These are phyloP conservation scores for Chlamydomonas schloesseri DNA, from an alignment of 139 green algal species.

Conservation along the genomic window DNA sequence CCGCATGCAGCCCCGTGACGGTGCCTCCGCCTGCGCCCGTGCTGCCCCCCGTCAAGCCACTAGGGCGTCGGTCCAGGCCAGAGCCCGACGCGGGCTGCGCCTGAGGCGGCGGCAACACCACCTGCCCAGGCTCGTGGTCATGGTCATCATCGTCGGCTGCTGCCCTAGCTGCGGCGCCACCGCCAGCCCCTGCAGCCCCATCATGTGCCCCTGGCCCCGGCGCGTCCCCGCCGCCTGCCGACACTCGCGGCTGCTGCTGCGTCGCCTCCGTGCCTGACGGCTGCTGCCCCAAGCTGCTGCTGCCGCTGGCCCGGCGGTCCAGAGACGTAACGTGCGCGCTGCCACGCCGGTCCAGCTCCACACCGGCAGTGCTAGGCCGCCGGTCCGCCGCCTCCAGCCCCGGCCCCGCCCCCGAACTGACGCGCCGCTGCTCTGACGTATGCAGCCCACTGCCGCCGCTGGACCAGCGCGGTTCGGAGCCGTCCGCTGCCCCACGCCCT, in stretches of 20 bases:
- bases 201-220: neutral
- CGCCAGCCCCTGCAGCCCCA: neutral
- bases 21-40: neutral
- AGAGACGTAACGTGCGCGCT: neutral
- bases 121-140: too few species aligned
- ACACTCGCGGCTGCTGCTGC: neutral
- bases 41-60: neutral
- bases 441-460: neutral
- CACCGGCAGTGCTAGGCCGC: neutral
- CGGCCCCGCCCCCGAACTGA: neutral
- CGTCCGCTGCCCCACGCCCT: too few species aligned
- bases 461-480: too few species aligned
- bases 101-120: neutral
- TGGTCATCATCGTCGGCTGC: too few species aligned
- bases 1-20: neutral
- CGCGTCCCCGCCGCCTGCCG: too few species aligned
- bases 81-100: neutral
- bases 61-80: too few species aligned
- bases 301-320: slow-evolving; percentile 3
- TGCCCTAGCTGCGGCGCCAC: too few species aligned
- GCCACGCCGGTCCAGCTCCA: neutral
- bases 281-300: neutral
- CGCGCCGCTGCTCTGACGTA: neutral
- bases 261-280: neutral
- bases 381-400: neutral